Evolutionary conservation across 2,329 filamentous ascomycete species (phyloP), one percentile per base, ranked within the genome.

Genomic region (Volutella citrinella): DNA sequence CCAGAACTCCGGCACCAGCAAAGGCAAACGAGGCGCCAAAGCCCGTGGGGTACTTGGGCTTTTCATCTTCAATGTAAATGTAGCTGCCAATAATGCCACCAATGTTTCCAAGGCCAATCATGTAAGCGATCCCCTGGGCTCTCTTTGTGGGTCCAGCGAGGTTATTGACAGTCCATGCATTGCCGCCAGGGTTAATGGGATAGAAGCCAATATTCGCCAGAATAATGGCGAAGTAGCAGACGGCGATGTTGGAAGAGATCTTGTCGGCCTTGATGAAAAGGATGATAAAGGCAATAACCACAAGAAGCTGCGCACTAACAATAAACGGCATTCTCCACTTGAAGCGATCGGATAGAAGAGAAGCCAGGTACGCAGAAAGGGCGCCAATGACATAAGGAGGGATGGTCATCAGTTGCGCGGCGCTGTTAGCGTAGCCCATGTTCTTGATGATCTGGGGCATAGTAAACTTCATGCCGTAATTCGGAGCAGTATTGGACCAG

Each of bases 401-500:
- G 8, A 61, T 60, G 4, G 58, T 60, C 23, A 57, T 41, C 4
- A 56, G 45, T 16, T 57, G 54, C 0, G 54, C 52, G 2, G 46
- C 49, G 10, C 48, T 45, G 5, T 57, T 57, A 2, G 58, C 54
- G 40, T 56, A 68, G 1, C 65, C 65, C 53, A 69, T 62, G 8
- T 56, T 57, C 19, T 57, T 46, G 27, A 64, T 64, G 24, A 68
- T 66, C 6, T 59, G 53, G 3, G 65, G 54, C 54, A 57, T 56
- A 0, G 51, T 45, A 18, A 57, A 56, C 30, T 57, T 57, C 24
- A 57, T 42, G 20, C 45, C 53, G 13, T 54, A 55, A 26, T 54
- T 55, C 4, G 54, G 54, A 0, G 60, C 58, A 1, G 62, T 49
- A 30, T 65, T 65, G 30, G 59, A 63, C 57, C 57, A 64, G 36